Base-by-base conservation (phyloP, 441 rosid genomes). In the Populus hybrid region DNA sequence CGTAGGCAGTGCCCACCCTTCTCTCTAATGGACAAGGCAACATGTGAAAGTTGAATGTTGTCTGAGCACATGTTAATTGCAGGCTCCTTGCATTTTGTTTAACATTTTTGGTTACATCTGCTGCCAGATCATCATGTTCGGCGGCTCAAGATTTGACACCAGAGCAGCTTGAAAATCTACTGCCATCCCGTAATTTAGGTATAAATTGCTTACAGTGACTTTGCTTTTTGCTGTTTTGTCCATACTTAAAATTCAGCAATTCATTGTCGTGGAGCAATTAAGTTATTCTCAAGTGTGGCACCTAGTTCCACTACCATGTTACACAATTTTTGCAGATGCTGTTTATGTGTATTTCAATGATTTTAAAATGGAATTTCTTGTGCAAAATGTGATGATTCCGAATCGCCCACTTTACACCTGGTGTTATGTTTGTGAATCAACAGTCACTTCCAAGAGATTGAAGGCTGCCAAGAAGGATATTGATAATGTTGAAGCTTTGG, bases 141-240 rank as follows among this genome's bases (percentile, higher is more conserved):
- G 89, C 85, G 46, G 83, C 89, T 81, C 86, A 88, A 87, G 88
- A 89, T 78, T 72, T 87, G 85, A 83, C 86, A 67, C 59, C 87
- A 78, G 88, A 89, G 79, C 84, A 88, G 84, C 85, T 93, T 73
- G 91, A 88, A 83, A 89, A 87, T 84, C 85, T 93, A 73, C 76
- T 89, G 14, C 86, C 87, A 9, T 74, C 88, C 63, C 71, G 80
- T 83, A 85, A 80, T 85, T 67, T 83, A 88, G 97, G 94, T 90
- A 90, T 68, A 63, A 76, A 77, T 73, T 68, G 70, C 79, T 78
- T 76, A 71, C 36, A 73, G 69, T 9, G 28, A 32, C 66, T 59
- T 65, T 32, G 34, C 70, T 30, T 64, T 67, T 38, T 42, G 16
- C 57, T 35, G 28, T 78, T 73, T 67, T 46, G 34, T 70, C 65